Conservation (phyloP, 2,329 filamentous ascomycete species). For the Hymenoscyphus infarciens region DNA sequence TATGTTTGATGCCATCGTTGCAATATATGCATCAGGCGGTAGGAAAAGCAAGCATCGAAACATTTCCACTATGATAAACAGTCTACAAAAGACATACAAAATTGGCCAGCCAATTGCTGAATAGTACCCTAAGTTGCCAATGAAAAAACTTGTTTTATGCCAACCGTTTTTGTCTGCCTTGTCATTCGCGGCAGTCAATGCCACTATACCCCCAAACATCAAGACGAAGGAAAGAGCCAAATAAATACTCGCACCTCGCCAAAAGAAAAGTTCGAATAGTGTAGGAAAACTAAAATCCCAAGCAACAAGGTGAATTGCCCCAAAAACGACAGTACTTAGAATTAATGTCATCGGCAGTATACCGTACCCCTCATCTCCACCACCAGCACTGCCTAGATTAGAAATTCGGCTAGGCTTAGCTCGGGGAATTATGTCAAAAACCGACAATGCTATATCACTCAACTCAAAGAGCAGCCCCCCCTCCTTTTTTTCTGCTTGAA, state of each 20-base stretch:
- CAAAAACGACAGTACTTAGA: constrained; percentile 13
- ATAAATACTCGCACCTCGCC: neutral
- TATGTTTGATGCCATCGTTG: neutral
- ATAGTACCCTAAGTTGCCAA: neutral
- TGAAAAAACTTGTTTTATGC: neutral
- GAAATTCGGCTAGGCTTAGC: neutral
- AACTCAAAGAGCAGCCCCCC: neutral
- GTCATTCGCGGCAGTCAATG: no score
- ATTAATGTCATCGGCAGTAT: neutral
- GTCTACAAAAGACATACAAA: neutral
- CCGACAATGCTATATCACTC: neutral
- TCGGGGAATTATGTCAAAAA: no score
- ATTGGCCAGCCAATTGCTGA: neutral
- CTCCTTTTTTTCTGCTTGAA: neutral
- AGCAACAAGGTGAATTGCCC: constrained; percentile 19
- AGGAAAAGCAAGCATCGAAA: neutral
- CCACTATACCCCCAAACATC: no score
- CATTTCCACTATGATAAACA: neutral
- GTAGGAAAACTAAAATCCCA: constrained; percentile 23
- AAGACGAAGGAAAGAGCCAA: neutral
- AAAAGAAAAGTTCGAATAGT: constrained; percentile 2
- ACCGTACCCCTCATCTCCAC: neutral
- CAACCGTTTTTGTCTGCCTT: neutral
- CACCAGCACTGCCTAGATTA: neutral
- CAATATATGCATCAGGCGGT: neutral